phyloP scores from a whole-genome alignment of 352 stramenopile species.

The Globisporangium cystogenes region DNA sequence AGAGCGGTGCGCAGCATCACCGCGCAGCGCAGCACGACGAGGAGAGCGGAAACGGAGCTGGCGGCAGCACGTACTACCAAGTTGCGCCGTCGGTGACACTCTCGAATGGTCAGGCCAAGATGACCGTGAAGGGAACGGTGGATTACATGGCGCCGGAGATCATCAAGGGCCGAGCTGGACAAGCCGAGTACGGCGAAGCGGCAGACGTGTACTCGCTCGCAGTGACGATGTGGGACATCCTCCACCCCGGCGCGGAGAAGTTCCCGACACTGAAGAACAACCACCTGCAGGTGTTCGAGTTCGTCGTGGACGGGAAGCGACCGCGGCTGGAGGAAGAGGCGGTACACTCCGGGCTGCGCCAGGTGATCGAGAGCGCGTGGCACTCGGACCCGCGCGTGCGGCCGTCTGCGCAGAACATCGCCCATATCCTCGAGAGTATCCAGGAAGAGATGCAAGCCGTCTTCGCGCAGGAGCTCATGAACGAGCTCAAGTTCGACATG shows the following conservation, averaged over 20 bases:
- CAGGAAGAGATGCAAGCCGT: constrained; percentile 18
- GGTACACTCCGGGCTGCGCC: constrained; percentile 14
- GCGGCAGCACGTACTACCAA: background rate
- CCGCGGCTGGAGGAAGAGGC: constrained; percentile 12
- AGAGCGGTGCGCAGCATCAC: background rate
- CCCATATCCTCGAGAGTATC: constrained; percentile 22
- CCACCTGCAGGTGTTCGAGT: constrained; percentile 23
- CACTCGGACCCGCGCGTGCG: constrained; percentile 17
- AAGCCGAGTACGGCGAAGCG: constrained; percentile 29
- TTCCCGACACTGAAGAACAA: constrained; percentile 16
- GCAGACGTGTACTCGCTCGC: constrained; percentile 45
- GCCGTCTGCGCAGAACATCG: constrained; percentile 18
- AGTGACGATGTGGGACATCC: constrained; percentile 52
- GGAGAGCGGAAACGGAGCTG: background rate
- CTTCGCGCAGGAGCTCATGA: constrained; percentile 18
- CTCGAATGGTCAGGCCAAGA: background rate
- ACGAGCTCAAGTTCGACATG: constrained; percentile 11
- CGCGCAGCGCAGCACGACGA: background rate
- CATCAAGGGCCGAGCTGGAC: constrained; percentile 23
- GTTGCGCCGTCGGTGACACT: background rate
- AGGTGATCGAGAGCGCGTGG: constrained; percentile 24
- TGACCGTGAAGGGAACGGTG: constrained; percentile 25
- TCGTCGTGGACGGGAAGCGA: constrained; percentile 22
- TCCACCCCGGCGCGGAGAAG: constrained; percentile 24
- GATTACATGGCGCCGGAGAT: constrained; percentile 61